Percentiles rank a stretch among this genome's conserved stretches.
Conservation (phyloP, 2,329 filamentous ascomycete genomes). For the Ophiocordyceps sinensis region DNA sequence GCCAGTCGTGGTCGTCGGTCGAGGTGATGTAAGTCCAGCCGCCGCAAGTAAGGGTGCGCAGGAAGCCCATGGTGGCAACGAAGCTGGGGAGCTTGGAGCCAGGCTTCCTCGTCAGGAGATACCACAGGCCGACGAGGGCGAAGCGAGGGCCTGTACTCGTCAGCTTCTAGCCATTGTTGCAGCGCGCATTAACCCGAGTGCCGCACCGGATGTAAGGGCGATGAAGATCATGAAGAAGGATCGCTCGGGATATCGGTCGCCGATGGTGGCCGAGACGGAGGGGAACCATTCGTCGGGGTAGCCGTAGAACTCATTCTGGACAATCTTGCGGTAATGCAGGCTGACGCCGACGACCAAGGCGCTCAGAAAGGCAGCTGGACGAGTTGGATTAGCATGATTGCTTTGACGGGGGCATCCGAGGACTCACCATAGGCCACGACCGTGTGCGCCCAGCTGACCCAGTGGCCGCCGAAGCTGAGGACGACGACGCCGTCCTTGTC, state of each 20-base stretch:
- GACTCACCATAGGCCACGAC: slow-evolving; percentile 60
- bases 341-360: slow-evolving; percentile 67
- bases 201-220: slow-evolving; percentile 74
- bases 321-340: slow-evolving; percentile 93
- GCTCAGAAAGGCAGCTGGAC: slow-evolving; percentile 65
- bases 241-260: slow-evolving; percentile 90
- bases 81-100: slow-evolving; percentile 67
- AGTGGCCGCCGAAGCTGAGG: slow-evolving; percentile 64
- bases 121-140: slow-evolving; percentile 81
- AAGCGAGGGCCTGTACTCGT: slow-evolving; percentile 63
- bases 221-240: slow-evolving; percentile 98
- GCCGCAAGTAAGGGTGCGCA: slow-evolving; percentile 85
- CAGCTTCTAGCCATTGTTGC: not conserved
- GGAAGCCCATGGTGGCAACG: slow-evolving; percentile 63
- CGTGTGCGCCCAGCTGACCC: slow-evolving; percentile 84
- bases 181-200: not conserved
- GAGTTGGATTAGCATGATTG: slow-evolving; percentile 6
- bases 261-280: slow-evolving; percentile 91
- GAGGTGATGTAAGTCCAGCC: slow-evolving; percentile 98
- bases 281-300: slow-evolving; percentile 96
- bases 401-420: not conserved
- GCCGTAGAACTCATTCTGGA: slow-evolving; percentile 90
- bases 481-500: slow-evolving; percentile 49
- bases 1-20: slow-evolving; percentile 96
- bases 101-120: slow-evolving; percentile 67